These are phyloP conservation scores for Globisporangium acanthophoron DNA, from an alignment of 352 stramenopile genomes.

Conservation along the genomic window DNA sequence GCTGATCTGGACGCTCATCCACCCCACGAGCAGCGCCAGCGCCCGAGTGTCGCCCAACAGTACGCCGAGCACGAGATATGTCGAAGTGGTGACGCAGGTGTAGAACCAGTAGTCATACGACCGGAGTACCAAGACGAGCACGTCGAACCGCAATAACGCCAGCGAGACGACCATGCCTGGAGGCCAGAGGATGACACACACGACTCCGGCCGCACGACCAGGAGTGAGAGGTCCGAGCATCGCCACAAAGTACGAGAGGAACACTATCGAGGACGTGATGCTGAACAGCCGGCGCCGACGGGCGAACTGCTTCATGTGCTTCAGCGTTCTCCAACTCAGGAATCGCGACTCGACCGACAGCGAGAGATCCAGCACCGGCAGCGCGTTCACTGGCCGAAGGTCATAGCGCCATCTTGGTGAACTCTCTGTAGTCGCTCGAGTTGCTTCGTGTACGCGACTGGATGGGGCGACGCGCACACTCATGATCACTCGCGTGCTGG, in stretches of 20 bases:
- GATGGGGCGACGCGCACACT: no score
- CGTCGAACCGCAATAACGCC: not conserved
- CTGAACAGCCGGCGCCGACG: not conserved
- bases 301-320: not conserved
- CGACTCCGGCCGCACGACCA: not conserved
- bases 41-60: not conserved
- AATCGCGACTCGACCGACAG: slow-evolving; percentile 8
- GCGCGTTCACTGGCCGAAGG: not conserved
- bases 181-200: not conserved
- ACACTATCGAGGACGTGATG: not conserved
- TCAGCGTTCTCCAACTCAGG: not conserved
- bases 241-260: not conserved
- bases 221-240: not conserved
- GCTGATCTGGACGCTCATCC: slow-evolving; percentile 2
- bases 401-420: not conserved
- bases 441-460: no score
- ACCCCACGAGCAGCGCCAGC: not conserved
- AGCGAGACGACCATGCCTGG: not conserved
- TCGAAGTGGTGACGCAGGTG: not conserved
- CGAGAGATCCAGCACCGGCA: slow-evolving; percentile 4
- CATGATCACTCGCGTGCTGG: no score
- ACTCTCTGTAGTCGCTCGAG: no score
- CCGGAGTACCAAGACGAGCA: not conserved
- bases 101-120: slow-evolving; percentile 10
- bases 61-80: not conserved